Percentiles rank a stretch among this genome's conserved stretches.
These are phyloP conservation scores for Lentinula detonsa DNA, from an alignment of 768 basidiomycete species.

Conservation along the genomic window DNA sequence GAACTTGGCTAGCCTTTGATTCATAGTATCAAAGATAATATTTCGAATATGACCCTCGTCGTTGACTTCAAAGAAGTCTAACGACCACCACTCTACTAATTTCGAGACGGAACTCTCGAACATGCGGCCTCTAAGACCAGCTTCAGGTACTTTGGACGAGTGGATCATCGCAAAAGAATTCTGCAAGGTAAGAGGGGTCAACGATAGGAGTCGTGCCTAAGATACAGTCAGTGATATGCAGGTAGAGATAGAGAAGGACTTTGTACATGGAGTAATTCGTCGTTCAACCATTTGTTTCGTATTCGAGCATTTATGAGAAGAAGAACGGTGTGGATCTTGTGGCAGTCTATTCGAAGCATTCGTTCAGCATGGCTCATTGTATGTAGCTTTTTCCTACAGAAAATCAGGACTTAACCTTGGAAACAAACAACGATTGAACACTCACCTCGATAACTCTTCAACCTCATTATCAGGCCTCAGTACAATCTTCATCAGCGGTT, in stretches of 20 bases:
- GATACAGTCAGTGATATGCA: slow-evolving; percentile 4
- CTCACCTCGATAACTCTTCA: slow-evolving; percentile 41
- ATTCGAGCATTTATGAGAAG: slow-evolving; percentile 68
- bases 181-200: slow-evolving; percentile 77
- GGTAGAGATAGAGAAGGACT: slow-evolving; percentile 8
- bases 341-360: slow-evolving; percentile 67
- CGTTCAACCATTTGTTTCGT: slow-evolving; percentile 83
- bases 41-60: slow-evolving; percentile 66
- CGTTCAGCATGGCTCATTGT: slow-evolving; percentile 63
- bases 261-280: slow-evolving; percentile 75
- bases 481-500: slow-evolving; percentile 64
- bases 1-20: slow-evolving; percentile 29
- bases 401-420: neutral
- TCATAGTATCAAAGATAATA: slow-evolving; percentile 72
- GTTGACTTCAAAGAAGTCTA: slow-evolving; percentile 59
- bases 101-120: slow-evolving; percentile 78
- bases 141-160: slow-evolving; percentile 76
- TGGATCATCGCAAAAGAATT: slow-evolving; percentile 77
- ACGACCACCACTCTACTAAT: slow-evolving; percentile 82
- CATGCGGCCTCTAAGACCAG: slow-evolving; percentile 73
- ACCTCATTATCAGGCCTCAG: slow-evolving; percentile 38
- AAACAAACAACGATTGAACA: slow-evolving; percentile 7
- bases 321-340: slow-evolving; percentile 86
- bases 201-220: slow-evolving; percentile 86
- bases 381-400: slow-evolving; percentile 32